Evolutionary conservation across 352 stramenopile species (phyloP).

Genomic region (Globisporangium echinulatum): DNA sequence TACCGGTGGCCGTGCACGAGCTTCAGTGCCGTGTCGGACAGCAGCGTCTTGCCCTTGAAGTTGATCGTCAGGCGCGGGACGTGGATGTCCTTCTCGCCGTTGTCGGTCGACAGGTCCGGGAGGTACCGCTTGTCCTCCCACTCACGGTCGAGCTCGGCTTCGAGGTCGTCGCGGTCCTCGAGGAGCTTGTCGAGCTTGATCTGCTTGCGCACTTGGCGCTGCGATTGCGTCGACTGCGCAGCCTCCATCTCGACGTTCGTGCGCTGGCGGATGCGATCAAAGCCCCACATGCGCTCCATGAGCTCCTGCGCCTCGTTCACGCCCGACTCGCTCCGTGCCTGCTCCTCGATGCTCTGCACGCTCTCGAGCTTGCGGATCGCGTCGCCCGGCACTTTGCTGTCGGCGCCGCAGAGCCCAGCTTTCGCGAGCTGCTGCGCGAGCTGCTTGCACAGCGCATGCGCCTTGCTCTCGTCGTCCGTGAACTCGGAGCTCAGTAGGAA

Average conservation of each 20-base stretch:
- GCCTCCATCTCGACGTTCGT: slow-evolving; percentile 77
- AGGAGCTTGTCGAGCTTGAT: slow-evolving; percentile 60
- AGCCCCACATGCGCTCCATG: slow-evolving; percentile 82
- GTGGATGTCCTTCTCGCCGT: slow-evolving; percentile 83
- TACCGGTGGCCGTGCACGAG: slow-evolving; percentile 82
- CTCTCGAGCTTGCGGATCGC: slow-evolving; percentile 56
- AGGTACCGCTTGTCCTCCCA: slow-evolving; percentile 77
- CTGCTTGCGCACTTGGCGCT: slow-evolving; percentile 76
- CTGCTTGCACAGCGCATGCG: slow-evolving; percentile 27
- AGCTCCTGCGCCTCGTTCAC: slow-evolving; percentile 54
- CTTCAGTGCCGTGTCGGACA: slow-evolving; percentile 84
- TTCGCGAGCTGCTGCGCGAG: slow-evolving; percentile 33
- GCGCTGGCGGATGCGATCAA: slow-evolving; percentile 76
- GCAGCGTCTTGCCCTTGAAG: slow-evolving; percentile 88
- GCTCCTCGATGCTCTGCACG: slow-evolving; percentile 69
- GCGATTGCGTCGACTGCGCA: slow-evolving; percentile 63
- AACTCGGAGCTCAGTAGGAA: slow-evolving; percentile 63
- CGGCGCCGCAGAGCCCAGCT: slow-evolving; percentile 14
- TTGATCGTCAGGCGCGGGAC: slow-evolving; percentile 84
- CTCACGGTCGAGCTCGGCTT: slow-evolving; percentile 62
- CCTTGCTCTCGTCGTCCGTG: slow-evolving; percentile 32
- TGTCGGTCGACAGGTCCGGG: slow-evolving; percentile 72
- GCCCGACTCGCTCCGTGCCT: slow-evolving; percentile 38
- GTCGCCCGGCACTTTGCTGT: slow-evolving; percentile 14
- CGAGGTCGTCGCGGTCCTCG: slow-evolving; percentile 45